These are phyloP conservation scores for Farysia itapuensis DNA, from an alignment of 1,284 basidiomycete genomes.

Conservation along the genomic window DNA sequence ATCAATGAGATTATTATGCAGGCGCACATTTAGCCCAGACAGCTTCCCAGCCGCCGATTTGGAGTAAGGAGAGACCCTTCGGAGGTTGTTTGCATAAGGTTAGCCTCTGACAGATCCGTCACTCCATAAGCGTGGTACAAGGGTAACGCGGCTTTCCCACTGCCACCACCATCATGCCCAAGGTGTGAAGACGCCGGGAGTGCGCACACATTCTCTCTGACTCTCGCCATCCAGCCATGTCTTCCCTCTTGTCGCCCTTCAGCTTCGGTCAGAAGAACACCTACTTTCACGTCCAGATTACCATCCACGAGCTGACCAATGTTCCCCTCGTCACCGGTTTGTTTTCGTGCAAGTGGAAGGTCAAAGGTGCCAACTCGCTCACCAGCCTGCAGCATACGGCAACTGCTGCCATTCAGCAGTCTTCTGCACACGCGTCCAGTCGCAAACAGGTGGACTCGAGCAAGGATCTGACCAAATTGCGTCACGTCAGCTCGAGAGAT, in stretches of 20 bases:
- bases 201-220: no score
- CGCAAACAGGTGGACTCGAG: not conserved
- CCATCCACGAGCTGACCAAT: constrained; percentile 73
- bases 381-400: constrained; percentile 31
- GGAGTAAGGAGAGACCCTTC: no score
- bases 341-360: constrained; percentile 74
- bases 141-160: no score
- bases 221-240: constrained; percentile 28
- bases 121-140: no score
- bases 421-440: constrained; percentile 6
- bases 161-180: no score
- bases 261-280: constrained; percentile 64
- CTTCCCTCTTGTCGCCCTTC: constrained; percentile 46
- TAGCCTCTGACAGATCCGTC: no score
- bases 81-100: no score
- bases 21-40: no score
- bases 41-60: no score
- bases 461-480: not conserved
- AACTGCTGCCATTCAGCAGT: constrained; percentile 25
- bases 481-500: not conserved
- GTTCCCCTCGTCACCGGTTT: constrained; percentile 75
- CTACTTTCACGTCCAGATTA: constrained; percentile 69
- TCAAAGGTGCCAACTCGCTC: constrained; percentile 66
- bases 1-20: no score
- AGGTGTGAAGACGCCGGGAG: no score